phyloP scores from a whole-genome alignment of 2,329 filamentous ascomycete genomes.

The Xylaria digitata region DNA sequence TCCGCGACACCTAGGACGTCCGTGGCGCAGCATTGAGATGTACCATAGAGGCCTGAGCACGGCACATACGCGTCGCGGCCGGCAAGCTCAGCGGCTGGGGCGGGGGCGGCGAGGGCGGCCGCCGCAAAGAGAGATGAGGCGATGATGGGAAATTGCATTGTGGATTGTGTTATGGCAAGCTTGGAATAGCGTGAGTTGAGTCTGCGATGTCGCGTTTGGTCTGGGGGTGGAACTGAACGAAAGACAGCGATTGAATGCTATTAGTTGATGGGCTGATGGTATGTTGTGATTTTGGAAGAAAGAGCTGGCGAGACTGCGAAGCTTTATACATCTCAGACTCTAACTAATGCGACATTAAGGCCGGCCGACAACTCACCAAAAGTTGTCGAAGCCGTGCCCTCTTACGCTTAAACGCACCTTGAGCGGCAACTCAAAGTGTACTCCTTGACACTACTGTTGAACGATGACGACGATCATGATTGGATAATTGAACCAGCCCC shows the following conservation, averaged over 20 bases:
- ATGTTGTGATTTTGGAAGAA: not conserved
- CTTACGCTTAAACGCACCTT: not conserved
- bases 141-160: constrained; percentile 43
- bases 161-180: constrained; percentile 22
- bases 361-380: not conserved
- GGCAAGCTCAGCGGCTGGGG: constrained; percentile 36
- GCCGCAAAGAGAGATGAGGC: constrained; percentile 40
- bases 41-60: constrained; percentile 57
- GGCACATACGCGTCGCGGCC: constrained; percentile 51
- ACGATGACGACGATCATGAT: constrained; percentile 23
- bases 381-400: not conserved
- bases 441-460: not conserved
- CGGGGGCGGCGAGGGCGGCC: constrained; percentile 39
- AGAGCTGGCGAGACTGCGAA: not conserved
- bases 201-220: not conserved
- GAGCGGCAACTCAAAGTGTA: not conserved
- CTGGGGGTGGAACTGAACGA: not conserved
- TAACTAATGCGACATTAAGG: not conserved
- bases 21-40: constrained; percentile 69
- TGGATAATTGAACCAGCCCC: not conserved
- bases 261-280: constrained; percentile 10
- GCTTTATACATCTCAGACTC: constrained; percentile 23
- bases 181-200: not conserved
- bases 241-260: not conserved
- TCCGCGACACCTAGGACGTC: constrained; percentile 62